These are phyloP conservation scores for Lepidium aucheri DNA, from an alignment of 345 rosid species.

Conservation along the genomic window DNA sequence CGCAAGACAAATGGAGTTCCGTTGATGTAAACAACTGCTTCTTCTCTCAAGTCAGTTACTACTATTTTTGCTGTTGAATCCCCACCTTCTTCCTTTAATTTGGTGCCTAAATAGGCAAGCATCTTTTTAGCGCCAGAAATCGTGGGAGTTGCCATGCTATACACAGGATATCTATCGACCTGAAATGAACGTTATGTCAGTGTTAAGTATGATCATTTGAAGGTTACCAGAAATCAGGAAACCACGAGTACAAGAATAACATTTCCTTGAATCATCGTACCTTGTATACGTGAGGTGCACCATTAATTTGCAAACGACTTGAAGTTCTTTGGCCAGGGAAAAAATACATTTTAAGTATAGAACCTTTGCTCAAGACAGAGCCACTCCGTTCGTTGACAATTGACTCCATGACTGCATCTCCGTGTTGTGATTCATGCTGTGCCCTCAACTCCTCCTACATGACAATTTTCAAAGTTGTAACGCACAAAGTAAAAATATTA, in stretches of 20 bases:
- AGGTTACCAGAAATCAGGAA: background rate
- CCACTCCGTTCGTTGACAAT: constrained; percentile 79
- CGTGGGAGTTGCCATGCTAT: constrained; percentile 98
- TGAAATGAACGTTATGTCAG: constrained; percentile 16
- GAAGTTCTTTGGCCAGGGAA: constrained; percentile 95
- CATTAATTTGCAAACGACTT: constrained; percentile 72
- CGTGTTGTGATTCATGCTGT: constrained; percentile 73
- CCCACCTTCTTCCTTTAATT: constrained; percentile 44
- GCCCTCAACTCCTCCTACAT: constrained; percentile 79
- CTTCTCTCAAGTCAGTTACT: constrained; percentile 89
- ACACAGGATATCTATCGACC: constrained; percentile 91
- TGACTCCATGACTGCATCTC: constrained; percentile 98
- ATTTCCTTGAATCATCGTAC: constrained; percentile 27
- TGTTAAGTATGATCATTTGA: background rate
- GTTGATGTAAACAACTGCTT: constrained; percentile 86
- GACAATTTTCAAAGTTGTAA: constrained; percentile 5
- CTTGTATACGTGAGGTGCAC: constrained; percentile 90
- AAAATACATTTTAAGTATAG: constrained; percentile 81
- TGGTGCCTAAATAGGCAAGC: constrained; percentile 73
- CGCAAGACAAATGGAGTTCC: constrained; percentile 88
- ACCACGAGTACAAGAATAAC: background rate
- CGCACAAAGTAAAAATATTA: background rate
- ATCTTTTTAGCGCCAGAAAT: constrained; percentile 77
- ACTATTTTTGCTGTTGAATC: constrained; percentile 46
- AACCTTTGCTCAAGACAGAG: constrained; percentile 84